Evolutionary conservation across 192 early-diverging fungal genomes (phyloP), one percentile per base, ranked within the genome.

Genomic region (Fimicolochytrium jonesii): DNA sequence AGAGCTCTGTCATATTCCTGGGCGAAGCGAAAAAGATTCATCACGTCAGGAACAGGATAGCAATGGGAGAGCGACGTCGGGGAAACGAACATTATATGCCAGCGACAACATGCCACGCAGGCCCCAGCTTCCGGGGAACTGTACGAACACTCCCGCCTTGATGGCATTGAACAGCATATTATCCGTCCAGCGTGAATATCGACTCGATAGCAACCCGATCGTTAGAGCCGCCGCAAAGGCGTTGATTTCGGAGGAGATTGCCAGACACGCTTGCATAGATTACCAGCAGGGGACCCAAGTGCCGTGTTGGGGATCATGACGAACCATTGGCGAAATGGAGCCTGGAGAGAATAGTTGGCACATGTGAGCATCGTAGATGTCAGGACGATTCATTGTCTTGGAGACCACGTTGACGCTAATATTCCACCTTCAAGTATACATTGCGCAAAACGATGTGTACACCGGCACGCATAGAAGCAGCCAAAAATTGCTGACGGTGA

Each of bases 381-480:
- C n/a, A n/a, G n/a, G n/a, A n/a, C n/a, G n/a, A n/a, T n/a, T n/a
- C n/a, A n/a, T n/a, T n/a, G n/a, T n/a, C n/a, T n/a, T n/a, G n/a
- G n/a, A n/a, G n/a, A n/a, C n/a, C n/a, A n/a, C n/a, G n/a, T n/a
- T n/a, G n/a, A n/a, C n/a, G n/a, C n/a, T n/a, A n/a, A 56, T n/a
- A 42, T 4, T 20, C 22, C 30, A 59, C 57, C 57, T 59, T 32
- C 15, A 59, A 28, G 30, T 59, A 59, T 17, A 51, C 5, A 59
- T 59, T 59, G 35, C 47, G 75, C 17, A 76, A 56, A 43, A 80
- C 22, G 15, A 76, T 76, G 61, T 82, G n/a, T n/a, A 84, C 15
- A 80, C 5, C 10, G 76, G 73, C 0, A 84, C 78, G 35, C 73
- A 76, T n/a, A 79, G 37, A 18, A 82, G 62, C 53, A 82, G 68